Base-by-base conservation (phyloP, 441 rosid genomes). In the Adansonia rubrostipa region DNA sequence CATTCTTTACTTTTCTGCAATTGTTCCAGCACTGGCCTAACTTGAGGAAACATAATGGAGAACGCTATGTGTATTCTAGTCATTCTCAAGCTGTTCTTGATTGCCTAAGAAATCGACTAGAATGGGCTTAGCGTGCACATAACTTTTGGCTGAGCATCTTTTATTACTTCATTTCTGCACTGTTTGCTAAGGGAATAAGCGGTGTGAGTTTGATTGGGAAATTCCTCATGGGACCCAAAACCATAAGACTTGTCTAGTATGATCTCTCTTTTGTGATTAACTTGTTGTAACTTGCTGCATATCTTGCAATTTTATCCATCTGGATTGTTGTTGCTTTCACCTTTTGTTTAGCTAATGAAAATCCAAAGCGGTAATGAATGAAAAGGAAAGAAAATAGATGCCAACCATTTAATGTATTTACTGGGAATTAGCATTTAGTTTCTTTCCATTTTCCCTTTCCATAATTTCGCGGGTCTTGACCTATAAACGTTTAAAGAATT, bases 11-110 rank as follows among this genome's bases (percentile, higher is more conserved):
- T 79, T 80, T 33, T 77, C 40, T 79, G 60, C 79, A 63, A 84
- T 65, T 53, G 15, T 82, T 84, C 79, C 89, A 97, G 99, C 97
- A 95, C 81, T 97, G 99, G 99, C 91, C 90, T 70, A 92, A 90
- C 88, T 84, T 97, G 87, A 90, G 99, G 87, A 97, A 97, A 90
- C 98, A 93, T 81, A 97, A 97, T 79, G 99, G 99, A 76, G 99
- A 93, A 80, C 92, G 97, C 36, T 97, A 95, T 83, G 99, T 98
- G 9, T 97, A 97, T 89, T 89, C 98, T 51, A 95, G 96, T 86
- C 99, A 89, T 86, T 92, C 94, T 76, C 98, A 97, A 80, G 99
- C 99, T 78, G 99, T 95, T 87, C 97, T 95, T 62, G 99, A 97
- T 86, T 93, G 99, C 82, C 89, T 97, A 80, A 87, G 99, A 80